Conservation (phyloP, 106 monocot species). For the Triglochin maritima region DNA sequence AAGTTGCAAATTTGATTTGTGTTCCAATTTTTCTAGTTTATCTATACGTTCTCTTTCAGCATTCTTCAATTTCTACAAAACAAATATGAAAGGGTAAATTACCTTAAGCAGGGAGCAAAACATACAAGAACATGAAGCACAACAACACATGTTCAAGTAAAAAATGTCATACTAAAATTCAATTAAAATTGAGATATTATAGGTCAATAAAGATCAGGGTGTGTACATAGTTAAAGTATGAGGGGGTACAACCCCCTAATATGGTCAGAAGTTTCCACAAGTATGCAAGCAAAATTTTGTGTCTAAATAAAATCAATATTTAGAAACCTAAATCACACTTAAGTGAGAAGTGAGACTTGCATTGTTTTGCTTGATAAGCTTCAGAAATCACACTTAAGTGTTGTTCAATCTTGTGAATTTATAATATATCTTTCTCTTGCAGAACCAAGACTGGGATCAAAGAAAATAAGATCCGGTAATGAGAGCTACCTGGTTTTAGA, state of each 20-base stretch:
- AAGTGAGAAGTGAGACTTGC: no score
- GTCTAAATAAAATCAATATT: no score
- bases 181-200: background rate
- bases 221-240: background rate
- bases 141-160: background rate
- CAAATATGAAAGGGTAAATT: background rate
- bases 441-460: no score
- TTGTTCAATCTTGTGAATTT: no score
- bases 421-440: no score
- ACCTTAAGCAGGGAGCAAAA: background rate
- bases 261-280: no score
- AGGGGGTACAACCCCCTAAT: background rate
- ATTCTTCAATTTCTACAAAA: constrained; percentile 58
- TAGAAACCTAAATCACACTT: no score
- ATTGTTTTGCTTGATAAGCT: no score
- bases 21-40: constrained; percentile 59
- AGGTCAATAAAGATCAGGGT: background rate
- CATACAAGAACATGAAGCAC: background rate
- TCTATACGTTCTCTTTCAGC: constrained; percentile 45
- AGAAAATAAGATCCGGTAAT: no score
- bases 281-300: no score
- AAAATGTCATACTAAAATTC: background rate
- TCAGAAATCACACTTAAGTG: no score
- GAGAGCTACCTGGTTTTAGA: no score
- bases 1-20: constrained; percentile 56